Evolutionary conservation across 2,329 filamentous ascomycete genomes (phyloP).

Genomic region (Geosmithia flava): DNA sequence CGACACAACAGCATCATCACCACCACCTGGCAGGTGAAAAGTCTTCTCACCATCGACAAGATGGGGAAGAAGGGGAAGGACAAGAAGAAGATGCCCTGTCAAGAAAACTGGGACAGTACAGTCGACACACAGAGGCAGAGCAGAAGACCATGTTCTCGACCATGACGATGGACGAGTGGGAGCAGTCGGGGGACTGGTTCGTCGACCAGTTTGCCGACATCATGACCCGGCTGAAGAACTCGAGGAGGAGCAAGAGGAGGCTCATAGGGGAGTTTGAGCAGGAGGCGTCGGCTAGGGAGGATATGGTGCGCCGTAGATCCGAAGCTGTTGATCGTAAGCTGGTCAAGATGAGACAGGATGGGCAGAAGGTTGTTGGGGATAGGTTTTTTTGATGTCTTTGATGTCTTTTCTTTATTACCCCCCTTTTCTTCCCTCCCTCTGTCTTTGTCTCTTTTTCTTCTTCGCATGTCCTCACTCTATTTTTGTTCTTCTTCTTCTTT

Average conservation of each 20-base stretch:
- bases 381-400: slow-evolving; percentile 6
- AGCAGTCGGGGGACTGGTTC: slow-evolving; percentile 48
- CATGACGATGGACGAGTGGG: slow-evolving; percentile 45
- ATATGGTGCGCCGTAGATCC: slow-evolving; percentile 37
- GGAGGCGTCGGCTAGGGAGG: slow-evolving; percentile 42
- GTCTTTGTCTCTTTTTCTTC: too few relatives aligned
- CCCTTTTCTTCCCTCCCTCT: too few relatives aligned
- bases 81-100: slow-evolving; percentile 27
- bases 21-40: background rate
- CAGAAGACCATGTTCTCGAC: slow-evolving; percentile 38
- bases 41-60: background rate
- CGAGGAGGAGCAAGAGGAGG: slow-evolving; percentile 35
- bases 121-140: slow-evolving; percentile 28
- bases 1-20: slow-evolving; percentile 10
- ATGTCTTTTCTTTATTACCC: too few relatives aligned
- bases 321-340: slow-evolving; percentile 44
- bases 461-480: too few relatives aligned
- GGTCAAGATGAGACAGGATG: slow-evolving; percentile 41
- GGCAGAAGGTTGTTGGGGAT: slow-evolving; percentile 40
- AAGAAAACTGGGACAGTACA: slow-evolving; percentile 37
- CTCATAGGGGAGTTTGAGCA: slow-evolving; percentile 38
- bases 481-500: too few relatives aligned
- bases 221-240: slow-evolving; percentile 32
- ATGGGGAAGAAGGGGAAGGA: slow-evolving; percentile 22
- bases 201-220: slow-evolving; percentile 38